A percentile compares a stretch with the other conserved stretches of the same genome.
These are phyloP conservation scores for Raddia distichophylla DNA, from an alignment of 176 grass and related monocot genomes.

Conservation along the genomic window DNA sequence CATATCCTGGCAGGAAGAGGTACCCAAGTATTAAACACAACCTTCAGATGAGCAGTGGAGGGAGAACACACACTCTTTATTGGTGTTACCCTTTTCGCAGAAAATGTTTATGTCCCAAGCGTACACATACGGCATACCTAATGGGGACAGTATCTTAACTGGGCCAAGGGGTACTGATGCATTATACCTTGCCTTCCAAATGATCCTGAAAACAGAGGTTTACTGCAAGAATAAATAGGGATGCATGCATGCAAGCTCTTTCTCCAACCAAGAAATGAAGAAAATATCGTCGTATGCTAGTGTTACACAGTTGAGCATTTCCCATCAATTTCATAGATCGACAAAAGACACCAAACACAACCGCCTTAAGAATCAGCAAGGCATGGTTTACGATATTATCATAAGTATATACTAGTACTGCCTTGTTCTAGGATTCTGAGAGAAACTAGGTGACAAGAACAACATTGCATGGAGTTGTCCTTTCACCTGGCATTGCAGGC, in stretches of 20 bases:
- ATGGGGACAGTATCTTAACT: not conserved
- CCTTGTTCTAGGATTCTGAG: not conserved
- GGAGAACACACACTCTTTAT: not conserved
- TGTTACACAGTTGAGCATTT: not conserved
- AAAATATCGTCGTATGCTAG: not conserved
- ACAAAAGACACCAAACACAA: not conserved
- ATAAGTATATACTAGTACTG: not conserved
- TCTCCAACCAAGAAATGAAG: not conserved
- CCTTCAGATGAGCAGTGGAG: not conserved
- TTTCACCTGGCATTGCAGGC: not conserved
- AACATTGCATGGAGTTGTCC: constrained; percentile 5
- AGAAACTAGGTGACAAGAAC: not conserved
- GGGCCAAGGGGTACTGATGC: not conserved
- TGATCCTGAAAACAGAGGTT: not conserved
- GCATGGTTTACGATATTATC: too few relatives aligned
- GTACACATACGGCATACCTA: not conserved
- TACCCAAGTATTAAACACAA: not conserved
- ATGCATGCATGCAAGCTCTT: not conserved
- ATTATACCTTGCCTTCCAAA: not conserved
- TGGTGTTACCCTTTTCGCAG: not conserved
- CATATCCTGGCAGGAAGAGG: constrained; percentile 15
- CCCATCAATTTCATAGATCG: not conserved
- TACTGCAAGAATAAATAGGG: not conserved
- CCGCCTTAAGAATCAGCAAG: not conserved
- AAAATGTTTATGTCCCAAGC: not conserved